Conservation (phyloP, 768 basidiomycete genomes). For the Hygrophoropsis aurantiaca region DNA sequence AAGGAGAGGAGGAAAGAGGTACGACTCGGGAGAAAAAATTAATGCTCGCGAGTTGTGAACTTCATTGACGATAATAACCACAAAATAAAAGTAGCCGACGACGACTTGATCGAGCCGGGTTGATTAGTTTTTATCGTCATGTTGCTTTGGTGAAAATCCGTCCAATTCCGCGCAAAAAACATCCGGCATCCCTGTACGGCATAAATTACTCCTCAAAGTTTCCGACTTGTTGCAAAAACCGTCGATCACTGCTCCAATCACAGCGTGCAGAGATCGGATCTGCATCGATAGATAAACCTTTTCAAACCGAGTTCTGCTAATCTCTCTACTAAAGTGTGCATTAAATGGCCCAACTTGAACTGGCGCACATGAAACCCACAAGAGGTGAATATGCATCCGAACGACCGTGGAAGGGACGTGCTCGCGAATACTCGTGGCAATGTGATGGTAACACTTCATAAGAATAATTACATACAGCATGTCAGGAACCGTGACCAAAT, state of each 20-base stretch:
- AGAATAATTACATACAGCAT: constrained; percentile 1
- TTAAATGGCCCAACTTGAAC: too few relatives aligned
- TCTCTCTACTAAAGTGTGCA: too few relatives aligned
- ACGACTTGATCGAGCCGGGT: constrained; percentile 1
- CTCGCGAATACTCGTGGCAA: neutral
- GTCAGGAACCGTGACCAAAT: constrained; percentile 3
- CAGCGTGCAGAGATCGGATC: too few relatives aligned
- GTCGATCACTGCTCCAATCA: too few relatives aligned
- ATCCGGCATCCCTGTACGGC: neutral
- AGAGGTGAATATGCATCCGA: too few relatives aligned
- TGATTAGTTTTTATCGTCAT: neutral
- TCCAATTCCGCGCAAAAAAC: neutral
- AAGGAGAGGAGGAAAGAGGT: constrained; percentile 1
- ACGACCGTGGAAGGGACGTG: too few relatives aligned
- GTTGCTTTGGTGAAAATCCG: neutral
- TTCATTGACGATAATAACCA: constrained; percentile 4
- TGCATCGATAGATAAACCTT: too few relatives aligned
- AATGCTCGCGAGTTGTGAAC: neutral
- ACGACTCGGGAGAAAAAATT: neutral
- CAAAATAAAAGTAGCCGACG: constrained; percentile 4
- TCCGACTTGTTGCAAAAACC: too few relatives aligned
- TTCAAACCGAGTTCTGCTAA: too few relatives aligned
- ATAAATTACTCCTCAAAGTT: neutral
- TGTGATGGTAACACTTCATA: constrained; percentile 3
- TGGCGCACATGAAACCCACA: neutral